Evolutionary conservation across 805 yeast genomes (phyloP).

Genomic region (Saccharomycopsis malanga): DNA sequence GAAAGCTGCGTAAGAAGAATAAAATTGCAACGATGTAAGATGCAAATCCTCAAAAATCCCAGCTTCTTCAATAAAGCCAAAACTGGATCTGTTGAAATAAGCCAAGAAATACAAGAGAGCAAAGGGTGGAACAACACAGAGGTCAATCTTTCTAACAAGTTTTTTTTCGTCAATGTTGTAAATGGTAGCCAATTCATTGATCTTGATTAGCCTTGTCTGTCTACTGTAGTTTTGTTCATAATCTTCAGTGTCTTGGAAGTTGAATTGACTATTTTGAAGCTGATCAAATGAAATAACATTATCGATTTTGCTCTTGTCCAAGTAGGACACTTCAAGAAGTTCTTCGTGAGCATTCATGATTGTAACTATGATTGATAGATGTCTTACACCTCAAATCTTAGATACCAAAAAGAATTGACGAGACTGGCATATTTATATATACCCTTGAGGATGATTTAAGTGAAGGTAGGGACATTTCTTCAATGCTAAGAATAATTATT

Average conservation of each 20-base stretch:
- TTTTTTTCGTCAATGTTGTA: conserved; percentile 43
- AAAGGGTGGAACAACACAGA: conserved; percentile 63
- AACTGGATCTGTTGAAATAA: conserved; percentile 67
- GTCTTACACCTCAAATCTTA: too few species aligned
- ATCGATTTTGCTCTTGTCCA: conserved; percentile 2
- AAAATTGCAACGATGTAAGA: conserved; percentile 50
- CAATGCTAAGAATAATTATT: too few species aligned
- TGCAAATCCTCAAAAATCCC: conserved; percentile 49
- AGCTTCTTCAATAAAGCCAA: conserved; percentile 63
- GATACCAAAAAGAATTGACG: too few species aligned
- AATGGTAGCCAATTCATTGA: conserved; percentile 32
- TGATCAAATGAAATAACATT: conserved; percentile 7
- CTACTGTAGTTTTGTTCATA: background rate
- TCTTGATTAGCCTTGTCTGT: conserved; percentile 8
- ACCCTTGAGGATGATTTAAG: too few species aligned
- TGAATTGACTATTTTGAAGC: background rate
- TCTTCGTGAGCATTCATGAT: background rate
- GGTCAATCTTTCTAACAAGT: conserved; percentile 56
- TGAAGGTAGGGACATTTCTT: too few species aligned
- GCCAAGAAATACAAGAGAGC: conserved; percentile 62
- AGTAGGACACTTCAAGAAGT: background rate
- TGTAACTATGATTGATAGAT: too few species aligned
- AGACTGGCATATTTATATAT: too few species aligned
- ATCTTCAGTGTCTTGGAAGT: background rate
- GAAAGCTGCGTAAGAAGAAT: conserved; percentile 36